Percentiles rank a stretch among this genome's conserved stretches.
phyloP scores from a whole-genome alignment of 176 grass and related monocot species.

The Microstegium vimineum region DNA sequence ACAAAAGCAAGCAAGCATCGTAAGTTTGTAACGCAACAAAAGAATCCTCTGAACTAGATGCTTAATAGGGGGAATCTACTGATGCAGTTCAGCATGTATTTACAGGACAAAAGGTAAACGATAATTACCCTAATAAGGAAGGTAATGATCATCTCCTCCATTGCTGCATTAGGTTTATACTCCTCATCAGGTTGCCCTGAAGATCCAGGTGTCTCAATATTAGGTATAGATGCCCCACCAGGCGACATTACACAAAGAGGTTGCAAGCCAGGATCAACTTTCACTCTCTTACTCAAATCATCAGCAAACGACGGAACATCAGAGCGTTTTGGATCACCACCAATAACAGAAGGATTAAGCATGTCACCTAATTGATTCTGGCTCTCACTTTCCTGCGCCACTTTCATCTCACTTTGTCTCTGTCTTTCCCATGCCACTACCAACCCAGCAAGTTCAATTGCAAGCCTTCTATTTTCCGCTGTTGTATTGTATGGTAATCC shows the following conservation, averaged over 20 bases:
- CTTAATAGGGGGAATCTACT: background rate
- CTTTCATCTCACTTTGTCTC: constrained; percentile 89
- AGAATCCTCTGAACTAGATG: background rate
- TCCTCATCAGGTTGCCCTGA: constrained; percentile 90
- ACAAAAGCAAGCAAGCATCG: background rate
- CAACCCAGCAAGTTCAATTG: constrained; percentile 98
- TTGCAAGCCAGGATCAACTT: constrained; percentile 92
- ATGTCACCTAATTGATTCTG: constrained; percentile 58
- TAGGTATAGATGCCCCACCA: constrained; percentile 81
- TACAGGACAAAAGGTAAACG: background rate
- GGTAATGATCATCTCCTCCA: constrained; percentile 99
- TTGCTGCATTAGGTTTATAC: constrained; percentile 99
- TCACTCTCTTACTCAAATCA: constrained; percentile 95
- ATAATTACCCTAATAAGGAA: constrained; percentile 89
- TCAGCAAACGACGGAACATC: constrained; percentile 62
- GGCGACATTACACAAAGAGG: constrained; percentile 94
- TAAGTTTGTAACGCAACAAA: background rate
- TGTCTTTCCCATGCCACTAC: constrained; percentile 99
- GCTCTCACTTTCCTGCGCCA: constrained; percentile 64
- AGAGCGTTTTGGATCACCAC: constrained; percentile 62
- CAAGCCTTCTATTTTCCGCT: constrained; percentile 84
- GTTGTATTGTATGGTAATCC: constrained; percentile 95
- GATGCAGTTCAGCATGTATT: background rate
- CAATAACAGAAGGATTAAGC: constrained; percentile 59
- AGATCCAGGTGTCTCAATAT: constrained; percentile 90